Percentiles rank a stretch among this genome's conserved stretches.
Conservation (phyloP, 2,329 filamentous ascomycete genomes). For the Tolypocladium capitatum region DNA sequence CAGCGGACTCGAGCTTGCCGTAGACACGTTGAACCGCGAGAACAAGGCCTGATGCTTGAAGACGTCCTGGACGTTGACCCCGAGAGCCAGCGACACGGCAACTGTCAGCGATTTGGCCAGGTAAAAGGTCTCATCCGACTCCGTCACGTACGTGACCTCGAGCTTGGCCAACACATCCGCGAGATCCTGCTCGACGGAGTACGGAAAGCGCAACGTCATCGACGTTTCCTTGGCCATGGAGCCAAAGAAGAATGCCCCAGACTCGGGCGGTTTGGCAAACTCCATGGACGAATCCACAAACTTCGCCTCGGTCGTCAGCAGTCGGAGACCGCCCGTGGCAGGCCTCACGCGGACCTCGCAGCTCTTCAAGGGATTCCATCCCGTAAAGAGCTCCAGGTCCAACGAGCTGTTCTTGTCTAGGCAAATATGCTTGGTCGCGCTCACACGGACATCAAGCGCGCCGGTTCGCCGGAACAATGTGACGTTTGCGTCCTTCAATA, state of each 20-base stretch:
- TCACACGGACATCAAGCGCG: constrained; percentile 55
- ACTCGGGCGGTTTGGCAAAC: constrained; percentile 36
- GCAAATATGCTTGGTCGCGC: constrained; percentile 56
- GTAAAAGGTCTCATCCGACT: constrained; percentile 34
- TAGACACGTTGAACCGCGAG: constrained; percentile 83
- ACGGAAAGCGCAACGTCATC: constrained; percentile 58
- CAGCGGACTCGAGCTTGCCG: constrained; percentile 61
- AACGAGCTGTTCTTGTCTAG: constrained; percentile 68
- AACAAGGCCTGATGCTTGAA: constrained; percentile 77
- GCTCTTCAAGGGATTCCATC: constrained; percentile 54
- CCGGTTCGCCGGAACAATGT: constrained; percentile 60
- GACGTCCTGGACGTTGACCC: constrained; percentile 92
- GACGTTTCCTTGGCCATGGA: constrained; percentile 29
- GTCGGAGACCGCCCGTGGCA: constrained; percentile 51
- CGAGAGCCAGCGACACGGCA: constrained; percentile 65
- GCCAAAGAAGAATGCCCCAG: constrained; percentile 38
- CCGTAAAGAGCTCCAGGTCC: constrained; percentile 58
- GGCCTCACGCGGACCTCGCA: constrained; percentile 50
- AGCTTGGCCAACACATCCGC: constrained; percentile 57
- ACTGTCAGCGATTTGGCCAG: constrained; percentile 43
- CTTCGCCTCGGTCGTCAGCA: constrained; percentile 47
- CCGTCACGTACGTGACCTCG: constrained; percentile 63
- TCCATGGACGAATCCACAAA: constrained; percentile 28
- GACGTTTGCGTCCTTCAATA: constrained; percentile 48
- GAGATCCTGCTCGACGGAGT: constrained; percentile 68